Base-by-base conservation (phyloP, 176 grass and related monocot genomes). In the Raddia distichophylla region DNA sequence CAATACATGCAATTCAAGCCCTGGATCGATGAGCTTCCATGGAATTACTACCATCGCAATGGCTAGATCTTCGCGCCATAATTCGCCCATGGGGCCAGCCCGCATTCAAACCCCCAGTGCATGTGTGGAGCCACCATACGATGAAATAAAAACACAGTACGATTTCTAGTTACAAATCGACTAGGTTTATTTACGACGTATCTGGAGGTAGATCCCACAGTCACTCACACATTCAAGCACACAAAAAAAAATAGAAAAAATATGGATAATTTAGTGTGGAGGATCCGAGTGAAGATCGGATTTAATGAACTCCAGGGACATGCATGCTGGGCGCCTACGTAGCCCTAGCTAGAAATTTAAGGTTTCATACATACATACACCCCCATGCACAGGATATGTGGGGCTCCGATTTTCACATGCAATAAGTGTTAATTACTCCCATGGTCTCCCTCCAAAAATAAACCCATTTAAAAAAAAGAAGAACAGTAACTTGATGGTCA, bases 251-350 rank as follows among this genome's bases (percentile, higher is more conserved):
- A 73, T 49, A 10, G 47, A 4, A 12, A 3, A 3, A 5, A 13
- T 51, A 51, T 7, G 8, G 8, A n/a, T n/a, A 19, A 56, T 7
- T 40, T 40, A 40, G 4, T 40, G 37, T 40, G 37, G 4, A 48
- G 8, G 46, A 71, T 32, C 34, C 44, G 11, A 59, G 61, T 40
- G 27, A n/a, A 40, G 16, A 22, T 55, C 9, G 7, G 35, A 66
- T 83, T 83, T 42, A 83, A 75, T 83, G 81, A 83, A 75, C 81
- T 75, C 71, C n/a, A 27, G 27, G 14, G 16, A 48, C 78, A 48
- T 18, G 35, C 77, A 68, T 57, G 77, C 48, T 16, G 77, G 50
- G n/a, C 34, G 18, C 44, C 58, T 70, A 70, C 65, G 73, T 69
- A 68, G 82, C 68, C 17, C 82, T 60, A 57, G 50, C 33, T 37